Conservation (phyloP, 768 basidiomycete species). For the Tulasnella sp. region DNA sequence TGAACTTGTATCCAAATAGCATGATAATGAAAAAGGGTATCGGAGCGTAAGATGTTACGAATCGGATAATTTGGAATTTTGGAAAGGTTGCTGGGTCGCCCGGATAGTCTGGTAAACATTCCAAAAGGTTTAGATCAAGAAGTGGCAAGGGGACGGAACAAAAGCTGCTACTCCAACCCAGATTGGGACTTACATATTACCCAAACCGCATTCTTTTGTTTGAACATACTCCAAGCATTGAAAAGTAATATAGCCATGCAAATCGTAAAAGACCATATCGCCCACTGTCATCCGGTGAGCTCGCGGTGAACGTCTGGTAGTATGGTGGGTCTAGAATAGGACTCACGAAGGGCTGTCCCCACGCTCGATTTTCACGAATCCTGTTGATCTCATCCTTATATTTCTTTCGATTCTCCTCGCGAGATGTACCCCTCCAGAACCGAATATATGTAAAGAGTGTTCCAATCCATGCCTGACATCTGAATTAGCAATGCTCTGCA, state of each 20-base stretch:
- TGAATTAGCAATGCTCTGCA: constrained; percentile 4
- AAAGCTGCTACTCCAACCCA: neutral
- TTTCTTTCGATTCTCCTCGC: neutral
- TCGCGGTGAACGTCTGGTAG: too few species aligned
- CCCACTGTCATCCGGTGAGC: too few species aligned
- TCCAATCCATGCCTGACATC: constrained; percentile 14
- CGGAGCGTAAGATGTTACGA: constrained; percentile 9
- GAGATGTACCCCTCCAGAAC: neutral
- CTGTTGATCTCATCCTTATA: neutral
- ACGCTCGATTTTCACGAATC: neutral
- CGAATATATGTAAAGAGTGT: constrained; percentile 8
- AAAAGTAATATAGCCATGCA: constrained; percentile 13
- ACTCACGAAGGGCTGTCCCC: constrained; percentile 12
- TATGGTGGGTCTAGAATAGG: too few species aligned
- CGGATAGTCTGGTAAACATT: neutral
- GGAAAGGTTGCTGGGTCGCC: neutral
- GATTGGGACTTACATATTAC: neutral
- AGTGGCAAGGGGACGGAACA: neutral
- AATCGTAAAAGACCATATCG: constrained; percentile 13
- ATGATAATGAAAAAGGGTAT: constrained; percentile 15
- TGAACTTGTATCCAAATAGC: constrained; percentile 18
- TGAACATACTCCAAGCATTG: constrained; percentile 17
- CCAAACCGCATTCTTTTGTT: neutral
- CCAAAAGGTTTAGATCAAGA: neutral
- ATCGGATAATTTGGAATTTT: neutral